A percentile compares a stretch with the other conserved stretches of the same genome.
Evolutionary conservation across 352 stramenopile species (phyloP).

Genomic region (Salisapilia sapeloensis): DNA sequence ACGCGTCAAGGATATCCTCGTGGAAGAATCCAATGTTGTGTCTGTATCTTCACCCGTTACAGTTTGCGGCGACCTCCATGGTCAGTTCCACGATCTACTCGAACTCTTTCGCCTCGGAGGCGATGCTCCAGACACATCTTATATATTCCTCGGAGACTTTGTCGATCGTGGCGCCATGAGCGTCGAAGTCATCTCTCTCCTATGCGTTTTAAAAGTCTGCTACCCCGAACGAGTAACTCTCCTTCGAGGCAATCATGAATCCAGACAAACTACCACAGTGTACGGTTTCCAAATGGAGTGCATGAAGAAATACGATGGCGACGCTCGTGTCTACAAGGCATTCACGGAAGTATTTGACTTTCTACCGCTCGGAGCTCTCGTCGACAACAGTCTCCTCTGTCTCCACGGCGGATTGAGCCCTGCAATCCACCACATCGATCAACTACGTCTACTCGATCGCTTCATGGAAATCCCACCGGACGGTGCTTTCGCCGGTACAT

Average conservation of each 20-base stretch:
- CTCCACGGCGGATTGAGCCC: conserved; percentile 52
- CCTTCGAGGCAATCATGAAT: conserved; percentile 93
- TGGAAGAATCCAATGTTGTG: conserved; percentile 75
- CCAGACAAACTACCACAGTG: conserved; percentile 57
- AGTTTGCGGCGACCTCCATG: conserved; percentile 91
- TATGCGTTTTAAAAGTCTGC: conserved; percentile 78
- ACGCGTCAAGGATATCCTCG: conserved; percentile 44
- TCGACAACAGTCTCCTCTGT: conserved; percentile 45
- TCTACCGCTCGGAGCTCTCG: conserved; percentile 60
- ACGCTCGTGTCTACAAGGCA: conserved; percentile 50
- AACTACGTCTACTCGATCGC: conserved; percentile 80
- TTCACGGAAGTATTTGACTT: conserved; percentile 75
- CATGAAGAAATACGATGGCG: conserved; percentile 72
- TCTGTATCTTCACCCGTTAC: conserved; percentile 54
- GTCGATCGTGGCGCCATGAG: conserved; percentile 92
- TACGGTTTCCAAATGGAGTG: conserved; percentile 79
- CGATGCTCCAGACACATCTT: conserved; percentile 68
- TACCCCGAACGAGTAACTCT: conserved; percentile 88
- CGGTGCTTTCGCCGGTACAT: conserved; percentile 29
- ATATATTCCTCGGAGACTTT: conserved; percentile 96
- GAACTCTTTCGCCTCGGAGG: conserved; percentile 86
- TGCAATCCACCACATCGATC: conserved; percentile 76
- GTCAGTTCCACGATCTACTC: conserved; percentile 94
- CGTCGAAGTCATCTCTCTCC: conserved; percentile 86
- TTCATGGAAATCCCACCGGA: conserved; percentile 70